A percentile compares a stretch with the other conserved stretches of the same genome.
Evolutionary conservation across 768 basidiomycete species (phyloP).

Genomic region (Hygrophorus pudorinus): DNA sequence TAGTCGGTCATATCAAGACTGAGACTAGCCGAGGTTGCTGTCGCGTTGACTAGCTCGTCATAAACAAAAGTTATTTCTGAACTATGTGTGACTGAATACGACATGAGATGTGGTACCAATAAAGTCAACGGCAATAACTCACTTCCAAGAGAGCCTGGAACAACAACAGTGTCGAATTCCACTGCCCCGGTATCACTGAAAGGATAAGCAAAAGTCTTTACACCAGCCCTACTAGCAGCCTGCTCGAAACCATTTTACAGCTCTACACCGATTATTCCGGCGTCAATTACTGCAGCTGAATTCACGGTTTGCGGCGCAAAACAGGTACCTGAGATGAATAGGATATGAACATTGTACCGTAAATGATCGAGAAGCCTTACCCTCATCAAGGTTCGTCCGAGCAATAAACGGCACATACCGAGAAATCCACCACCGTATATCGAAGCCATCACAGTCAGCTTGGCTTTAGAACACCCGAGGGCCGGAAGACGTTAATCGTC

Average conservation of each 20-base stretch:
- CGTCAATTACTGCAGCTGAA: conserved; percentile 17
- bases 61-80: conserved; percentile 23
- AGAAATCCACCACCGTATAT: conserved; percentile 15
- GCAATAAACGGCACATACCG: conserved; percentile 28
- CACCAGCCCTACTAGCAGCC: neutral
- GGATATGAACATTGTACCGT: neutral
- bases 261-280: too few species aligned
- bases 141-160: neutral
- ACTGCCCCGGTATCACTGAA: neutral
- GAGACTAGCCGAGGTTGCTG: conserved; percentile 13
- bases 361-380: conserved; percentile 11
- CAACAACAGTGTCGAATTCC: too few species aligned
- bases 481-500: conserved; percentile 10
- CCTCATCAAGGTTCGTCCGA: conserved; percentile 37
- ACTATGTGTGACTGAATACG: conserved; percentile 18
- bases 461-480: conserved; percentile 14
- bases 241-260: too few species aligned
- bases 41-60: conserved; percentile 11
- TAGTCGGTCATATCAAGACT: conserved; percentile 31
- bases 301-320: conserved; percentile 20
- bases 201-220: neutral
- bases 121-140: neutral
- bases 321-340: conserved; percentile 20
- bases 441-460: conserved; percentile 35
- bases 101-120: neutral